Conservation (phyloP, 2,329 filamentous ascomycete genomes). For the Karstenula rhodostoma region DNA sequence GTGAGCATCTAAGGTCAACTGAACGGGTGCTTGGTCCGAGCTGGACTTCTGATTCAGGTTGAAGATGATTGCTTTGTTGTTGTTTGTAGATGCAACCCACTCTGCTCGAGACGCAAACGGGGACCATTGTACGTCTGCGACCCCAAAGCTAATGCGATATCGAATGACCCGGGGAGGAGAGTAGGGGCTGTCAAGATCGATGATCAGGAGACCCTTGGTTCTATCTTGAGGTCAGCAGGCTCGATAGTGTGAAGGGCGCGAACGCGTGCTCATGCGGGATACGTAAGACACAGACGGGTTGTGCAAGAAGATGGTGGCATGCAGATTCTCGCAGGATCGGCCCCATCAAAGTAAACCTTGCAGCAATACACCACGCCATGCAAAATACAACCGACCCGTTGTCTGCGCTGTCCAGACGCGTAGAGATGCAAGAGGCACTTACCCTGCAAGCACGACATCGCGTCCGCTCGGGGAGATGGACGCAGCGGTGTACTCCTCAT, state of each 20-base stretch:
- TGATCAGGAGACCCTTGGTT: slow-evolving; percentile 86
- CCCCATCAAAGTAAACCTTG: not conserved
- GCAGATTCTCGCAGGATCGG: not conserved
- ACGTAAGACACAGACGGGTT: not conserved
- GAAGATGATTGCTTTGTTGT: slow-evolving; percentile 94
- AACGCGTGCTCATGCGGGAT: not conserved
- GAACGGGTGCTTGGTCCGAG: slow-evolving; percentile 76
- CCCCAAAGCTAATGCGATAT: slow-evolving; percentile 90
- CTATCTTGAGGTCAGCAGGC: slow-evolving; percentile 47
- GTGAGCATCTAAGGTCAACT: slow-evolving; percentile 86
- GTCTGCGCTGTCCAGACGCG: not conserved
- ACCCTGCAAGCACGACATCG: slow-evolving; percentile 88
- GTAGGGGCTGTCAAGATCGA: slow-evolving; percentile 89
- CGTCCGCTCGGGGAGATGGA: slow-evolving; percentile 91
- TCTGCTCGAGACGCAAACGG: slow-evolving; percentile 89
- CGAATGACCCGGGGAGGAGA: slow-evolving; percentile 85
- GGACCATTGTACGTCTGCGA: slow-evolving; percentile 96
- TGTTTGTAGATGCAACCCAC: slow-evolving; percentile 93
- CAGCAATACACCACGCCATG: not conserved
- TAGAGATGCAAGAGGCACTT: slow-evolving; percentile 28
- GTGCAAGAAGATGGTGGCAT: not conserved
- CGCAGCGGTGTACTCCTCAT: slow-evolving; percentile 81
- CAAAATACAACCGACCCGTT: not conserved
- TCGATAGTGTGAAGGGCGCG: not conserved
- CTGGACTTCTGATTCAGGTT: slow-evolving; percentile 71